Evolutionary conservation across 1,284 basidiomycete genomes (phyloP).

Genomic region (Megacollybia platyphylla): DNA sequence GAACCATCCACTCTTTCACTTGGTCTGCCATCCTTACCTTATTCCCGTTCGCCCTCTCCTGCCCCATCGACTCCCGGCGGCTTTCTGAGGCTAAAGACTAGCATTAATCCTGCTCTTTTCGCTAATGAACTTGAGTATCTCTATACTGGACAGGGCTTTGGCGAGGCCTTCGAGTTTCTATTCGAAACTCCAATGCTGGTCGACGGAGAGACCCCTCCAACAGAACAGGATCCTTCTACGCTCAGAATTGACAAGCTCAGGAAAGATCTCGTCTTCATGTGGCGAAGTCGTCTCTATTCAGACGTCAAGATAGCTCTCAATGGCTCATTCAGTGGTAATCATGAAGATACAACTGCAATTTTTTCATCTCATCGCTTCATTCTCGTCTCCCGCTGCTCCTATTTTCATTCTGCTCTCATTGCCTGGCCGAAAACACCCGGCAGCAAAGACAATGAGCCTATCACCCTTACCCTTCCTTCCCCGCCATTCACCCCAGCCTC

Average conservation of each 20-base stretch:
- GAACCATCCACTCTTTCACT: constrained; percentile 44
- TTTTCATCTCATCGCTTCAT: constrained; percentile 93
- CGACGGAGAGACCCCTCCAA: constrained; percentile 19
- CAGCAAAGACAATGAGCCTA: constrained; percentile 17
- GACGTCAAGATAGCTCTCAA: constrained; percentile 76
- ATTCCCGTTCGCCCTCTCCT: constrained; percentile 17
- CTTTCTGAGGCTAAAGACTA: constrained; percentile 45
- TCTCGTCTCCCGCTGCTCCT: constrained; percentile 78
- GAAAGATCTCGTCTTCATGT: constrained; percentile 92
- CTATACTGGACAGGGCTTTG: constrained; percentile 80
- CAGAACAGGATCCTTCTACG: constrained; percentile 36
- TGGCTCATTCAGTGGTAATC: constrained; percentile 44
- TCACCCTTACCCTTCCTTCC: constrained; percentile 64
- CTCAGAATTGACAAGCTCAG: constrained; percentile 76
- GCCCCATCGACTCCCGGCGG: constrained; percentile 13
- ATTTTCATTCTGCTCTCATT: constrained; percentile 70
- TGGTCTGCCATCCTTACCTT: constrained; percentile 44
- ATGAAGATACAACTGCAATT: constrained; percentile 62
- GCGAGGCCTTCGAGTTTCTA: constrained; percentile 82
- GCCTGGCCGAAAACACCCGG: constrained; percentile 27
- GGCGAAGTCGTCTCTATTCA: constrained; percentile 85
- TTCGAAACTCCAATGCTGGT: constrained; percentile 20
- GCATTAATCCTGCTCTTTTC: constrained; percentile 67
- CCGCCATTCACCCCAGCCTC: constrained; percentile 94
- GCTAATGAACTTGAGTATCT: constrained; percentile 82